These are phyloP conservation scores for Talaromyces sp. DNA, from an alignment of 2,329 filamentous ascomycete species.

Conservation along the genomic window DNA sequence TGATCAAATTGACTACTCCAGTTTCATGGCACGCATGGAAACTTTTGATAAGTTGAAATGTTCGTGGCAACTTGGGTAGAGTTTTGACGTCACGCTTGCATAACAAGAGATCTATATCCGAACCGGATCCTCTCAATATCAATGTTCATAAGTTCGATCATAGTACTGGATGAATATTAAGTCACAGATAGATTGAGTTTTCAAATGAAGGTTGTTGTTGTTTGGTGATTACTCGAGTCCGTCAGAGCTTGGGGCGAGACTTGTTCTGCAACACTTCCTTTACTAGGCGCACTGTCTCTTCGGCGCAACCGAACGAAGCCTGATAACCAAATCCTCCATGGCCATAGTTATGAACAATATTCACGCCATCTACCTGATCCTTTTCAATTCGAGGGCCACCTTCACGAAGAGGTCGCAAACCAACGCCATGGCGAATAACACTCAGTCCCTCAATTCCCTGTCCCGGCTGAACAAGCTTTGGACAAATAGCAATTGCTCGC, in stretches of 20 bases:
- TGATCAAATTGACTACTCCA: too few species aligned
- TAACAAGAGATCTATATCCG: not conserved
- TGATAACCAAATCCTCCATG: slow-evolving; percentile 65
- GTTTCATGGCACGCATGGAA: too few species aligned
- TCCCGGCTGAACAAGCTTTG: slow-evolving; percentile 55
- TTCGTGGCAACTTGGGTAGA: not conserved
- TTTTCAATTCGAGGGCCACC: slow-evolving; percentile 76
- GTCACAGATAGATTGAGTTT: too few species aligned
- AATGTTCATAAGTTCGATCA: not conserved
- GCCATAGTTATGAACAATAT: slow-evolving; percentile 51
- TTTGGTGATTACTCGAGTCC: too few species aligned
- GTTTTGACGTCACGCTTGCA: slow-evolving; percentile 1
- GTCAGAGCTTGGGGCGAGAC: slow-evolving; percentile 37
- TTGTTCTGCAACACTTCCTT: slow-evolving; percentile 50
- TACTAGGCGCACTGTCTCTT: slow-evolving; percentile 67
- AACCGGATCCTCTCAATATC: not conserved
- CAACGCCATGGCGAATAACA: slow-evolving; percentile 79
- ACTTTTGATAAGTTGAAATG: too few species aligned
- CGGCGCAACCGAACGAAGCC: slow-evolving; percentile 69
- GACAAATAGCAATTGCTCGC: slow-evolving; percentile 50
- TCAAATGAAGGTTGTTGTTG: too few species aligned
- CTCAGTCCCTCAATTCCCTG: slow-evolving; percentile 70
- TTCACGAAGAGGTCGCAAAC: slow-evolving; percentile 73
- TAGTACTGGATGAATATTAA: not conserved
- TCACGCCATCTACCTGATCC: slow-evolving; percentile 65